These are phyloP conservation scores for Conringia planisiliqua DNA, from an alignment of 345 rosid genomes.

Conservation along the genomic window DNA sequence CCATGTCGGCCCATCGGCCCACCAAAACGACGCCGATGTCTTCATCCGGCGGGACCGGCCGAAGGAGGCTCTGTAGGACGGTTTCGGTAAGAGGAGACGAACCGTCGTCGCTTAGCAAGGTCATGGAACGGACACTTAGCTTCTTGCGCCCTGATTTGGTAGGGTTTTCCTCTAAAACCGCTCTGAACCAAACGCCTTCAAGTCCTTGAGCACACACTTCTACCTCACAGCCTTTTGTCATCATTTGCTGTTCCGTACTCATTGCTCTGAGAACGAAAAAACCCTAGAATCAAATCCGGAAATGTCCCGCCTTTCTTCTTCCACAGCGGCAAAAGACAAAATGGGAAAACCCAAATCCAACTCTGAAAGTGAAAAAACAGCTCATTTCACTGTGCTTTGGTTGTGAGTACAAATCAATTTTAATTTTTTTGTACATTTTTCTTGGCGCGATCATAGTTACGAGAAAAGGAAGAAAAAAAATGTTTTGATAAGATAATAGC, in stretches of 20 bases:
- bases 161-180: not conserved
- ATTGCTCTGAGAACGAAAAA: not conserved
- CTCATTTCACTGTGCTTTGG: not conserved
- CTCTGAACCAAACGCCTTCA: not conserved
- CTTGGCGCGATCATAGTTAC: not conserved
- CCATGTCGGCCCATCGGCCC: too few relatives aligned
- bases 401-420: not conserved
- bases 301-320: too few relatives aligned
- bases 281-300: not conserved
- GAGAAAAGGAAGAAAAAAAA: not conserved
- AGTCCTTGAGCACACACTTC: not conserved
- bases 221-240: not conserved
- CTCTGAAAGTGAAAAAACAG: not conserved
- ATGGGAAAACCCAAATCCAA: too few relatives aligned
- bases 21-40: not conserved
- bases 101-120: slow-evolving; percentile 39
- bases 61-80: slow-evolving; percentile 35
- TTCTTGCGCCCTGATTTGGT: not conserved
- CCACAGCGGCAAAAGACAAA: too few relatives aligned
- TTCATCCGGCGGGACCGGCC: slow-evolving; percentile 47
- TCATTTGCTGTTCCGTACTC: not conserved
- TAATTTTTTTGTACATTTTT: not conserved
- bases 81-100: slow-evolving; percentile 19
- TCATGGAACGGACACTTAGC: slow-evolving; percentile 3
- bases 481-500: too few relatives aligned